These are phyloP conservation scores for Aureobasidium sp. DNA, from an alignment of 2,329 filamentous ascomycete genomes.

Conservation along the genomic window DNA sequence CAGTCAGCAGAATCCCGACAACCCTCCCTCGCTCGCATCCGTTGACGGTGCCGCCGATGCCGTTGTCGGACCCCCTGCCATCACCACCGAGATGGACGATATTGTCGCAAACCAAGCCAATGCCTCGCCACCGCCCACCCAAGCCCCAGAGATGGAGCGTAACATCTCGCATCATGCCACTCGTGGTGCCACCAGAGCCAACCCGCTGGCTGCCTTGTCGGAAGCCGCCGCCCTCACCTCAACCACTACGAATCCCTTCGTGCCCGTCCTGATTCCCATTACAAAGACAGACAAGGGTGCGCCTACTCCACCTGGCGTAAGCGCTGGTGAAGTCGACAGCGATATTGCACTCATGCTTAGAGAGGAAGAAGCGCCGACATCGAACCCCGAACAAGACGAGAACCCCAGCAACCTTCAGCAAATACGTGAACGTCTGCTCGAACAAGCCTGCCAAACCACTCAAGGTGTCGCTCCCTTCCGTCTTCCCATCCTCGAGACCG, in stretches of 20 bases:
- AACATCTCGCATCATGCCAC: constrained; percentile 49
- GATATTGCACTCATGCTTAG: constrained; percentile 40
- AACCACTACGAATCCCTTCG: constrained; percentile 30
- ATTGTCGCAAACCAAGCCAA: constrained; percentile 18
- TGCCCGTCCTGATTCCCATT: constrained; percentile 38
- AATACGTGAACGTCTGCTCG: constrained; percentile 24
- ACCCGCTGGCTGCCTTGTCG: constrained; percentile 42
- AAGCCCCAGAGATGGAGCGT: constrained; percentile 48
- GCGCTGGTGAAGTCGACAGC: constrained; percentile 36
- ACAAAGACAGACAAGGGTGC: constrained; percentile 40
- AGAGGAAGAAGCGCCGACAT: constrained; percentile 16
- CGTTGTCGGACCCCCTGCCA: constrained; percentile 9
- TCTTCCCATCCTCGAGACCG: constrained; percentile 26
- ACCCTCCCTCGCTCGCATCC: constrained; percentile 20
- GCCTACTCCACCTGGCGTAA: constrained; percentile 36
- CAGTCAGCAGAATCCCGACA: constrained; percentile 18
- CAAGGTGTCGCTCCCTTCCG: constrained; percentile 25
- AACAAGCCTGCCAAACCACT: constrained; percentile 25
- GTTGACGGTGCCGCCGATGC: constrained; percentile 25
- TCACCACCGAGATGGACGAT: constrained; percentile 19
- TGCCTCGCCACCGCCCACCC: constrained; percentile 19
- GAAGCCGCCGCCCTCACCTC: constrained; percentile 34
- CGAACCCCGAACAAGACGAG: constrained; percentile 5
- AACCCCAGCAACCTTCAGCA: constrained; percentile 11
- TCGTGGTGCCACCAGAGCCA: constrained; percentile 38